Evolutionary conservation across 1,139 yeast genomes (phyloP), one percentile per base, ranked within the genome.

Genomic region (Debaryomyces udenii): DNA sequence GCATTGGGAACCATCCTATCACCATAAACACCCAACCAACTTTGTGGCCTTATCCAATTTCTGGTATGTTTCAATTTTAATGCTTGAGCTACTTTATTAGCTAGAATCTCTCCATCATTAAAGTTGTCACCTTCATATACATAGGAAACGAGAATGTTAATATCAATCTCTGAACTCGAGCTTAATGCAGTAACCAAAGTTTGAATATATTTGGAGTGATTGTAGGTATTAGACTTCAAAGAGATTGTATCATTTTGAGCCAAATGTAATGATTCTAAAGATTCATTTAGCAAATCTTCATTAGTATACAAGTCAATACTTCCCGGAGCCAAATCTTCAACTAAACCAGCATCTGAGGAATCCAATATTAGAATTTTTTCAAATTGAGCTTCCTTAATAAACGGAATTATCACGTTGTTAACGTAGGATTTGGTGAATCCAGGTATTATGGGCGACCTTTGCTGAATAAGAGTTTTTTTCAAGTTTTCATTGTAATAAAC

Each of bases 91-190:
- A 70, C 57, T 33, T 64, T 61, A 6, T 52, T 50, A 3, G 88
- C 86, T 46, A 86, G 65, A 9, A 62, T 55, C 41, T 70, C 73
- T 0, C 95, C 95, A 58, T 90, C 97, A 18, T 66, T 61, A 36
- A 83, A 78, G 59, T 91, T 91, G 61, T 90, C 97, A 23, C 98
- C 97, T 59, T 91, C 97, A 56, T 87, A 89, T 2, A 84, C 94
- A 56, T 74, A 83, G 14, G 80, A 69, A 14, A 70, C 70, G 29
- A 75, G 48, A 2, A 67, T 61, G 27, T 44, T 51, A 15, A 57
- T 43, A 13, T 55, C 54, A 18, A 52, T 37, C 31, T 42, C 46
- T 7, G 51, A 38, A 15, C 29, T 37, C 9, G 43, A 15, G 35
- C 24, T 29, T 23, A 41, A 32, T 3, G 38, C 18, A 9, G 34